Evolutionary conservation across 163 green algal species (phyloP).

Genomic region (Scenedesmus sp.): DNA sequence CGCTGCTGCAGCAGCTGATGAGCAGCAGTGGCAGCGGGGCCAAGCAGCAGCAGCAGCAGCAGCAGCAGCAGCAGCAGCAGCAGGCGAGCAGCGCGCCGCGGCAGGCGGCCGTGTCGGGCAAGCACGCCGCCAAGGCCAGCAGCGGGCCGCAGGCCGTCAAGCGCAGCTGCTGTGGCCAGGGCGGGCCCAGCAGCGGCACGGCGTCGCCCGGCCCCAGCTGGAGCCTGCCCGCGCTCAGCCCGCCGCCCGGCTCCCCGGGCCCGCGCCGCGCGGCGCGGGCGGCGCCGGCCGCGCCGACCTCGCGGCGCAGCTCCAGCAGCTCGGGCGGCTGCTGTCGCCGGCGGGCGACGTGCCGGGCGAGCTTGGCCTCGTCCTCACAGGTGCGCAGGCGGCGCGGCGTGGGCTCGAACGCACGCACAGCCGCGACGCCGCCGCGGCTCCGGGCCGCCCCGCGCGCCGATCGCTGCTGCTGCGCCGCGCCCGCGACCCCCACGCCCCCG

Average conservation of each 20-base stretch:
- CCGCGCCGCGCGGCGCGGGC: neutral
- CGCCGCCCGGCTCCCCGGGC: neutral
- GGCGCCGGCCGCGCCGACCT: neutral
- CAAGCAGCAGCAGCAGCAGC: constrained; percentile 5
- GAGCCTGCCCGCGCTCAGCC: too few species aligned
- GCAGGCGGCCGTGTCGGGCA: too few species aligned
- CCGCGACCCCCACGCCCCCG: too few species aligned
- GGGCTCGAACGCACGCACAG: too few species aligned
- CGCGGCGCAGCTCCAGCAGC: neutral
- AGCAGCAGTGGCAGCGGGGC: neutral
- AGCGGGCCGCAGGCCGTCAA: neutral
- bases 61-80: constrained; percentile 25
- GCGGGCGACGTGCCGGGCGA: constrained; percentile 26
- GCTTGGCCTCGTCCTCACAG: constrained; percentile 27
- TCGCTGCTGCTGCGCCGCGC: too few species aligned
- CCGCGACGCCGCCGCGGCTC: too few species aligned
- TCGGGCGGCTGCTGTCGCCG: constrained; percentile 19
- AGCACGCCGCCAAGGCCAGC: too few species aligned
- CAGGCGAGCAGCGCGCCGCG: too few species aligned
- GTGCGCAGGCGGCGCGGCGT: neutral
- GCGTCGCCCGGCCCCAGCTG: too few species aligned
- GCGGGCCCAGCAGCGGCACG: neutral
- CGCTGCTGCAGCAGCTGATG: constrained; percentile 8
- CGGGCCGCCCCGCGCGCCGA: too few species aligned
- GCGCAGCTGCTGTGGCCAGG: neutral